Evolutionary conservation across 2,329 filamentous ascomycete genomes (phyloP), one percentile per base, ranked within the genome.

Genomic region (Paecilomyces formosus): DNA sequence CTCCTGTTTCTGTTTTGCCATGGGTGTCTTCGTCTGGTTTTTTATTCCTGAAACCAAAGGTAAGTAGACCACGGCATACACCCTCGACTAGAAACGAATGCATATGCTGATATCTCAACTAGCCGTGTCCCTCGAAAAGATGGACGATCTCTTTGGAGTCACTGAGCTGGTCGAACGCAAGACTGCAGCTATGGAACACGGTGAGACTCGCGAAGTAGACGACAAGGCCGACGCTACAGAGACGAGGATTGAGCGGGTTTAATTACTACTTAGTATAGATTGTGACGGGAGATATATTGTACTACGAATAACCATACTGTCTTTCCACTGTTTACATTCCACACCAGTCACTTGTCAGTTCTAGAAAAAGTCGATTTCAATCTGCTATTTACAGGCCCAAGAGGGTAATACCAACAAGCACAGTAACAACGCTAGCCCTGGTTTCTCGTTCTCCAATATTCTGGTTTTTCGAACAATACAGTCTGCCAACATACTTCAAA

Each of bases 31-130:
- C 18, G 57, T n/a, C 31, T 88, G 80, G 78, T 85, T 87, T 76
- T 81, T 86, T 62, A 80, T 88, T 15, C 87, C 87, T 0, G 87
- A 90, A 74, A 90, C 87, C 11, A 89, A 89, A 77, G 86, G 87
- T 79, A 64, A 66, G 73, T 64, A 64, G 71, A 24, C 8, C 39
- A 8, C 39, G n/a, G 68, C 35, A 81, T 59, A 77, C 1, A 35
- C 24, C 45, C 58, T 22, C 18, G 1, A 21, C 8, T 3, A 12
- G 13, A 50, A 26, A 50, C 1, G 22, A 18, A 15, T 45, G 0
- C 39, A 18, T 18, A 21, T 18, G n/a, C 39, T 45, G 55, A 13
- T n/a, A 1, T 30, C 24, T 26, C 12, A 58, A 53, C 31, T 31
- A 73, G 70, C 77, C n/a, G 60, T 80, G 33, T 79, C 78, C 53